Base-by-base conservation (phyloP, 768 basidiomycete species). In the Russula foetens region DNA sequence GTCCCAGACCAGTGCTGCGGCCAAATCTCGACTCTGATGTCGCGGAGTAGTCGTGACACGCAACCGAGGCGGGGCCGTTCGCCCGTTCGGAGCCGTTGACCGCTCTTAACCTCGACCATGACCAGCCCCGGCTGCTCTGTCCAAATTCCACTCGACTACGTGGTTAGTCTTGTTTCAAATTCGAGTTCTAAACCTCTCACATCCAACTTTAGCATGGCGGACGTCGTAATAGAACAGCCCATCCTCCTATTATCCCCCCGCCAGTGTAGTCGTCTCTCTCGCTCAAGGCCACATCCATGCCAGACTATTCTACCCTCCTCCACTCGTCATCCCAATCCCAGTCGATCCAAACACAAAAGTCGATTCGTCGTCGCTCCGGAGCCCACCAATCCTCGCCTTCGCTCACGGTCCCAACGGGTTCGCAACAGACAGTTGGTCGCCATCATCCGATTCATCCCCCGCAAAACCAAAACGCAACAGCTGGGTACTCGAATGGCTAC, bases 291-390 rank as follows among this genome's bases (percentile, higher is more conserved):
- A 33, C 31, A 7, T 5, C 14, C 38, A 62, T 58, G 56, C 60
- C 50, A 24, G 38, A 58, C 39, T 62, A 52, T 14, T 21, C 60
- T 35, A 38, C 35, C 35, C 50, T 57, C 28, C 24, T 19, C 14
- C 56, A 4, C 51, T 23, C 61, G 1, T 58, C 60, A 6, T 33
- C 56, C 43, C 60, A 51, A 29, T 21, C 14, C 28, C 38, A 43
- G 5, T 53, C 55, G 29, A 41, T 50, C 19, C 38, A 43, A 12
- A 35, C 38, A 4, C 38, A 62, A 24, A 17, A n/a, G 0, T 53
- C 60, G 28, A 58, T 47, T 5, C 60, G 60, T 7, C 60, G 11
- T 58, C 60, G 60, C 11, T 48, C 60, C 7, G 39, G 60, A 5
- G 21, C 45, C 23, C 29, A 41, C 29, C 43, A 41, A n/a, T 39